These are phyloP conservation scores for Misopates orontium DNA, from an alignment of 257 asterid genomes.

Conservation along the genomic window DNA sequence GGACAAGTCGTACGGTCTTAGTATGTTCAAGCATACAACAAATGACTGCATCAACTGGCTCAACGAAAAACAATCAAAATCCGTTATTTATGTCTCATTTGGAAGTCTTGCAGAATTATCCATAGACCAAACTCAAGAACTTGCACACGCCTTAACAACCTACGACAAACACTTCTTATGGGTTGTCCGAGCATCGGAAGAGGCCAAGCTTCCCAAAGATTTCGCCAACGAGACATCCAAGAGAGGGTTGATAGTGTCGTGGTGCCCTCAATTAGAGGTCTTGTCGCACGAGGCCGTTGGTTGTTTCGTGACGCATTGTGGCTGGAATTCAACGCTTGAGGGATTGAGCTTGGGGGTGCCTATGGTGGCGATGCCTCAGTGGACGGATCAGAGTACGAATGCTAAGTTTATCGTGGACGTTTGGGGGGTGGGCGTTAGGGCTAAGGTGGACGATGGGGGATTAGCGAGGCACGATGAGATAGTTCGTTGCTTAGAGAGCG, in stretches of 20 bases:
- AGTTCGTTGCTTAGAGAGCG: conserved; percentile 14
- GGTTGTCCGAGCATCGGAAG: conserved; percentile 30
- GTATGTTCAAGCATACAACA: conserved; percentile 12
- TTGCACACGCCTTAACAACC: conserved; percentile 21
- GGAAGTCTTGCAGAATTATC: conserved; percentile 25
- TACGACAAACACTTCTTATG: conserved; percentile 29
- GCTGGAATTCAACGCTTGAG: conserved; percentile 46
- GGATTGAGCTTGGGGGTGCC: conserved; percentile 35
- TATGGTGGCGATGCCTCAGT: conserved; percentile 33
- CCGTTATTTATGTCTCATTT: conserved; percentile 28
- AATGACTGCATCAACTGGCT: conserved; percentile 21
- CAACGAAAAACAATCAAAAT: conserved; percentile 7
- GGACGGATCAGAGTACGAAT: conserved; percentile 46
- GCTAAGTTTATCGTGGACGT: conserved; percentile 33
- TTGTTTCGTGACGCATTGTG: conserved; percentile 41
- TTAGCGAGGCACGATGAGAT: conserved; percentile 30
- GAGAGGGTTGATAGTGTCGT: background rate
- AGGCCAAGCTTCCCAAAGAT: background rate
- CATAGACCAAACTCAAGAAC: conserved; percentile 8
- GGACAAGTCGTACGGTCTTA: conserved; percentile 27
- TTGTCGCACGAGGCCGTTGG: conserved; percentile 28
- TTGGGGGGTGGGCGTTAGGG: conserved; percentile 37
- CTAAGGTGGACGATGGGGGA: conserved; percentile 30
- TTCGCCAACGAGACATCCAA: conserved; percentile 9
- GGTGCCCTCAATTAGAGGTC: conserved; percentile 17